Conservation (phyloP, 2,329 filamentous ascomycete genomes). For the Westerdykella sp. region DNA sequence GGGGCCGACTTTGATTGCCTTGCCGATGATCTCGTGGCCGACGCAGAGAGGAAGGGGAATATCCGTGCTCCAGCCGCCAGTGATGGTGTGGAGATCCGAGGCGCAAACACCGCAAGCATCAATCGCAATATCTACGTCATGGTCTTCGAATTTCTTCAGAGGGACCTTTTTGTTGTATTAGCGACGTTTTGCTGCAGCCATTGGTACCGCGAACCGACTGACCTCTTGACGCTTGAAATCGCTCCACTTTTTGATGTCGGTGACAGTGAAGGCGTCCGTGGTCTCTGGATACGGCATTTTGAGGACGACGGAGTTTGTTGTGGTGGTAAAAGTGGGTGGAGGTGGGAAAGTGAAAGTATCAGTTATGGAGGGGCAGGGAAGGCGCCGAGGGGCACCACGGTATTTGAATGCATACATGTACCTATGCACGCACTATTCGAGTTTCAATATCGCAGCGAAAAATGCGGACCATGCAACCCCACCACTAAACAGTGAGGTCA, state of each 20-base stretch:
- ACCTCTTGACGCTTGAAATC: conserved; percentile 54
- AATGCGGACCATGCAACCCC: background rate
- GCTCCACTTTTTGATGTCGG: conserved; percentile 56
- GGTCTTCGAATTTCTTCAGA: conserved; percentile 78
- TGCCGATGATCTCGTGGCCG: conserved; percentile 55
- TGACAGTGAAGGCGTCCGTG: conserved; percentile 45
- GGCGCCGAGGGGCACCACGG: background rate
- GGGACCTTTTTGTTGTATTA: conserved; percentile 52
- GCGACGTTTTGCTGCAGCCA: background rate
- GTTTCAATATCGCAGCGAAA: background rate
- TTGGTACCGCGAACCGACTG: conserved; percentile 12
- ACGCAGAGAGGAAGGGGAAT: conserved; percentile 58
- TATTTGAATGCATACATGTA: background rate
- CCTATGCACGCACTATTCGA: background rate
- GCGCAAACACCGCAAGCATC: conserved; percentile 52
- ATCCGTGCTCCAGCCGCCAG: conserved; percentile 58
- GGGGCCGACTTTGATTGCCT: conserved; percentile 45
- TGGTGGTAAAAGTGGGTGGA: background rate
- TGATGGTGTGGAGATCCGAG: conserved; percentile 46
- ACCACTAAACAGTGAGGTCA: background rate
- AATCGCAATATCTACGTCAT: conserved; percentile 84
- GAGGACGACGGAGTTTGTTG: conserved; percentile 2
- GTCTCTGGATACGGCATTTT: conserved; percentile 49
- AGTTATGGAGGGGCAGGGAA: background rate
- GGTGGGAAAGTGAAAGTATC: background rate